Evolutionary conservation across 257 asterid species (phyloP), one percentile per base, ranked within the genome.

Genomic region (Buddleja alternifolia): DNA sequence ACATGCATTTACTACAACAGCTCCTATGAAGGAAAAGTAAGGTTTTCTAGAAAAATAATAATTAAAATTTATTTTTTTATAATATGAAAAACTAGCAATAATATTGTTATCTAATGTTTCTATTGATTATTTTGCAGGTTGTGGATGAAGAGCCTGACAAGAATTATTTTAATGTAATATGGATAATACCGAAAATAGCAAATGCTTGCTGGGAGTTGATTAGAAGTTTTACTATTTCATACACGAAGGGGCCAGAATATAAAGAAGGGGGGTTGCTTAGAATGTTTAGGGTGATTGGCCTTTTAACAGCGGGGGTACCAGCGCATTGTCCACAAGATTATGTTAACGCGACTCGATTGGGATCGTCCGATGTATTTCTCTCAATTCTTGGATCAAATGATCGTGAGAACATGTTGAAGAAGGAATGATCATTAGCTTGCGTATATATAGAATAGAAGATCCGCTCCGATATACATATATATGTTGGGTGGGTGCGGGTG

Each of bases 101-200:
- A 16, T 6, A 16, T 47, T 47, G 23, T 16, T 50, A 9, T 53
- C 9, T 9, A 12, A 12, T 62, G 0, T 9, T 59, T 10, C 8
- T 4, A 5, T 25, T 19, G 20, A 14, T 15, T 7, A 1, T 6
- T 11, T 1, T 66, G 65, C 76, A 84, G 85, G 50, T 77, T 64
- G 63, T 84, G 0, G 72, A 12, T 5, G 87, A 84, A 75, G 87
- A 84, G 60, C 90, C 90, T 2, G 69, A 84, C 82, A 77, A 75
- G 82, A 84, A 84, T 12, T 84, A 84, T 48, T 84, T 79, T 69
- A 72, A 81, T 6, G 1, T 62, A 10, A 1, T 77, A 14, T 81
- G 75, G 76, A 3, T 74, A 0, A 56, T 79, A 23, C 85, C 87
- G 8, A 79, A 76, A 69, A 25, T 56, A 8, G 4, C 58, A 15